Percentiles rank a stretch among this genome's conserved stretches.
These are phyloP conservation scores for Tympanopsis confertula DNA, from an alignment of 2,329 filamentous ascomycete species.

Conservation along the genomic window DNA sequence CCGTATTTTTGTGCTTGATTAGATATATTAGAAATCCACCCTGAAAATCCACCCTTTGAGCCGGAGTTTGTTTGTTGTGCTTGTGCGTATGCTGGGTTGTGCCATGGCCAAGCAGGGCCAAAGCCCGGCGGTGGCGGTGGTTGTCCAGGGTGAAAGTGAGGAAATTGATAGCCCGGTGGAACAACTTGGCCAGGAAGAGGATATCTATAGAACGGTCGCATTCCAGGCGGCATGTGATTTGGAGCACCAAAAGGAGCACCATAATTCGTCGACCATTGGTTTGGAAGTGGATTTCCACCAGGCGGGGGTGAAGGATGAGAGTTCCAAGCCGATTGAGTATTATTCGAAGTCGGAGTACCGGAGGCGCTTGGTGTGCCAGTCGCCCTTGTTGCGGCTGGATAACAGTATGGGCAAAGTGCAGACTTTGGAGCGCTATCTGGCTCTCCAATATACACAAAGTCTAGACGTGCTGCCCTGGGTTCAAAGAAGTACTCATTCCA, in stretches of 20 bases:
- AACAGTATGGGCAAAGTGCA: conserved; percentile 16
- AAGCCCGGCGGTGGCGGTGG: conserved; percentile 10
- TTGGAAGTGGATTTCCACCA: not conserved
- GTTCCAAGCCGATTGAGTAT: not conserved
- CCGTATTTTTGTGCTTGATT: conserved; percentile 12
- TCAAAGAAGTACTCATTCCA: conserved; percentile 29
- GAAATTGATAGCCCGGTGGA: not conserved
- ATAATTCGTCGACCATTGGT: not conserved
- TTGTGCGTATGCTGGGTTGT: not conserved
- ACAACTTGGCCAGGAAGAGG: not conserved
- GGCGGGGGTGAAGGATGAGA: not conserved
- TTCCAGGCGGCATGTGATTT: no score
- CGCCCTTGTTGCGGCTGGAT: conserved; percentile 10
- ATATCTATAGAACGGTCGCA: no score
- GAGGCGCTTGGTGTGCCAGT: no score
- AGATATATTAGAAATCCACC: conserved; percentile 2
- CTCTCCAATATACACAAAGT: conserved; percentile 19
- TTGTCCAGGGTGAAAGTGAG: conserved; percentile 7
- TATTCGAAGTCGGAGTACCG: no score
- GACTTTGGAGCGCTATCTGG: conserved; percentile 17
- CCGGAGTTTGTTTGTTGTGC: conserved; percentile 9
- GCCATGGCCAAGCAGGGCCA: not conserved
- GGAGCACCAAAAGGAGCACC: not conserved
- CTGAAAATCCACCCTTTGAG: conserved; percentile 13
- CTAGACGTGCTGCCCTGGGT: conserved; percentile 18